Conservation (phyloP, 371 early-diverging fungal genomes). For the Apophysomyces trapeziformis region DNA sequence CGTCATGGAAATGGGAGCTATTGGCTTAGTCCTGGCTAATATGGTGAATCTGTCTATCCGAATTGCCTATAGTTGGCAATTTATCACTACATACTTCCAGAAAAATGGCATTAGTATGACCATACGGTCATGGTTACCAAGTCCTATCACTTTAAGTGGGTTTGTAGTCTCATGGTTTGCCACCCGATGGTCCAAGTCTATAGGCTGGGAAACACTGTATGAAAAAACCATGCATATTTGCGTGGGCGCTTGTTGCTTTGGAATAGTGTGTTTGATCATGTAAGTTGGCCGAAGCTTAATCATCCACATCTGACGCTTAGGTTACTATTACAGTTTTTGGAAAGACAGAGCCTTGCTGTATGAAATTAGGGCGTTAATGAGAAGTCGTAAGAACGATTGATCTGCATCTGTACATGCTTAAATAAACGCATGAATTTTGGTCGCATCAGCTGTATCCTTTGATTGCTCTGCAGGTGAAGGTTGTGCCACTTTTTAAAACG, state of each 20-base stretch:
- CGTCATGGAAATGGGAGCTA: constrained; percentile 64
- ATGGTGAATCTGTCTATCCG: constrained; percentile 83
- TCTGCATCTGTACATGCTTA: background rate
- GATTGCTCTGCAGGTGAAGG: background rate
- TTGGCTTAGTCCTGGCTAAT: constrained; percentile 87
- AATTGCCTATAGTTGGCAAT: constrained; percentile 75
- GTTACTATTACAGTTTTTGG: background rate
- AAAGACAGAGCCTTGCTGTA: constrained; percentile 5
- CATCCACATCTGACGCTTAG: background rate
- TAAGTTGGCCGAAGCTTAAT: constrained; percentile 27
- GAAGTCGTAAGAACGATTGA: background rate
- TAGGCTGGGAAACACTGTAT: constrained; percentile 64
- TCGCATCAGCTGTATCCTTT: too few relatives aligned
- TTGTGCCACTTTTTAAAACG: too few relatives aligned
- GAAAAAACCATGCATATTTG: constrained; percentile 62
- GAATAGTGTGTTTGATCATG: constrained; percentile 37
- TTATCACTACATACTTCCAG: constrained; percentile 61
- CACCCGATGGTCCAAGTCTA: constrained; percentile 54
- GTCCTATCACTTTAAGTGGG: constrained; percentile 36
- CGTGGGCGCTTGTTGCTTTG: constrained; percentile 58
- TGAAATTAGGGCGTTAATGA: background rate
- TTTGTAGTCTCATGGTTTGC: constrained; percentile 61
- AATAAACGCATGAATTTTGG: too few relatives aligned
- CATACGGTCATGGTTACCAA: constrained; percentile 47
- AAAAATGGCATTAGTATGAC: constrained; percentile 19